These are phyloP conservation scores for Oenanthe sinensis DNA, from an alignment of 129 eudicot species.

Conservation along the genomic window DNA sequence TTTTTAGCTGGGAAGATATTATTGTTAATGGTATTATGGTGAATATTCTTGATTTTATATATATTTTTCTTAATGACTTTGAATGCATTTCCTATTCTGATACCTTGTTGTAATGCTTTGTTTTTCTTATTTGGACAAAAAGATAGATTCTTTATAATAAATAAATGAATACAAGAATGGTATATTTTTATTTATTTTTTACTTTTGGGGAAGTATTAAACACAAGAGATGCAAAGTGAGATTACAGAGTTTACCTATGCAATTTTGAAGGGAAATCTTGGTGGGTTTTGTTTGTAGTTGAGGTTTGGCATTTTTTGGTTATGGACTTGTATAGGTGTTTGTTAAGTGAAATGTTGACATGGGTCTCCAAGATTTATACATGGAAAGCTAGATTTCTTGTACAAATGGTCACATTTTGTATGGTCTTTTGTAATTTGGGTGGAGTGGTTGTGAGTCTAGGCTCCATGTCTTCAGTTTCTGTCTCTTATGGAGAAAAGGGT, in stretches of 20 bases:
- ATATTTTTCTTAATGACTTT: background rate
- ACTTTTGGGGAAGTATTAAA: background rate
- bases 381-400: slow-evolving; percentile 23
- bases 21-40: slow-evolving; percentile 9
- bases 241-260: background rate
- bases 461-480: slow-evolving; percentile 87
- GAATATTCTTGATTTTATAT: background rate
- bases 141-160: background rate
- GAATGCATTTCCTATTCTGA: slow-evolving; percentile 11
- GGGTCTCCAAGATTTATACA: slow-evolving; percentile 16
- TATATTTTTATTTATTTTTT: background rate
- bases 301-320: slow-evolving; percentile 14
- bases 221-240: background rate
- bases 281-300: background rate
- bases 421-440: slow-evolving; percentile 34
- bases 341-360: slow-evolving; percentile 15
- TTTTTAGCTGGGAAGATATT: background rate
- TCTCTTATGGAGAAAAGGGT: slow-evolving; percentile 86
- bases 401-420: slow-evolving; percentile 23
- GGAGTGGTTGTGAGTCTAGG: slow-evolving; percentile 52
- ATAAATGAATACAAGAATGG: background rate
- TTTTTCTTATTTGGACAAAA: background rate
- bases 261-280: background rate
- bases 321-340: slow-evolving; percentile 35
- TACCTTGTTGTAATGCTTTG: background rate